Evolutionary conservation across 139 green algal species (phyloP), one percentile per base, ranked within the genome.

Genomic region (Spirogloea muscicola): DNA sequence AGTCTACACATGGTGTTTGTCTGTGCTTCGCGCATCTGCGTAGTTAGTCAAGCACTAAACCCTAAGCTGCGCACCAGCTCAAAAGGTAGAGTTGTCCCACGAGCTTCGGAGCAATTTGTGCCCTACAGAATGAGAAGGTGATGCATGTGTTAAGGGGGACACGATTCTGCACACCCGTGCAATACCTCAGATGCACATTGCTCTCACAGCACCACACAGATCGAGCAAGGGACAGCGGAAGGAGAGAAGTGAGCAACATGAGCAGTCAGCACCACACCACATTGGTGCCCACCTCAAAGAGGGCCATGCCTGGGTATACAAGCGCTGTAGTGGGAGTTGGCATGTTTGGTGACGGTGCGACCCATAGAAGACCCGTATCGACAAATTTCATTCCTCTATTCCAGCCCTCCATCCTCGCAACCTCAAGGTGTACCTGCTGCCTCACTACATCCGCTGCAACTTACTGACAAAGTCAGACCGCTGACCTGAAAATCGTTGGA

Each of bases 331-430:
- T 42, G 18, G 81, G 46, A 7, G 82, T 83, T 27, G 82, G 82
- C 69, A 87, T 82, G 61, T 87, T 87, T n/a, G 82, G 82, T 2
- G 73, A 85, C 0, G 82, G 82, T 29, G 82, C 70, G 4, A 87
- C 77, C 73, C 74, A 87, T 6, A 64, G 79, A 5, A 84, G 55
- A 10, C 65, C 55, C 5, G 59, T 77, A 27, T 85, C 79, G 16
- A 46, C 36, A 6, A 58, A 85, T 1, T 38, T 37, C 71, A 81
- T 79, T 4, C 34, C 36, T n/a, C 81, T 49, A 21, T 36, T 25
- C 71, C 71, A 86, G 2, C 44, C 59, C 37, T 76, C n/a, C 72
- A 85, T 82, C 36, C n/a, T 34, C 3, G 86, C 80, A 10, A 86
- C 81, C 6, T 74, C 18, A 36, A 86, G 46, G 4, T 80, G n/a